Percentiles rank a stretch among this genome's conserved stretches.
Conservation (phyloP, 129 eudicot genomes). For the Escallonia herrerae region DNA sequence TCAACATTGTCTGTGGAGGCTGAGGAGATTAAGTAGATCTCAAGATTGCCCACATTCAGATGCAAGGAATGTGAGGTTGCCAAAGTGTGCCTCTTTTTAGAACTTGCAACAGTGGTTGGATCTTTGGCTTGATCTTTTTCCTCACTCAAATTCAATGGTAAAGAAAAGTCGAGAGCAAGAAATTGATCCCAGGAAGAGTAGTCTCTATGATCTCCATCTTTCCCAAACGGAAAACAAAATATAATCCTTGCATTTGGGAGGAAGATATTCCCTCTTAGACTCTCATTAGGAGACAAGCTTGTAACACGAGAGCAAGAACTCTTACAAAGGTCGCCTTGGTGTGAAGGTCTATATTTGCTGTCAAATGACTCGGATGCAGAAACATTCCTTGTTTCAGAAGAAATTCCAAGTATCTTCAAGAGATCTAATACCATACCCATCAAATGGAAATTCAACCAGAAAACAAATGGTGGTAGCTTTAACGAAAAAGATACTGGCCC, state of each 20-base stretch:
- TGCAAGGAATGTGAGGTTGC: conserved; percentile 45
- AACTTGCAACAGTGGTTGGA: conserved; percentile 11
- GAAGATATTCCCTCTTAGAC: conserved; percentile 43
- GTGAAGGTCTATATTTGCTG: conserved; percentile 7
- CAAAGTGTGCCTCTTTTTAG: conserved; percentile 23
- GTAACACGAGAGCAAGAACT: conserved; percentile 11
- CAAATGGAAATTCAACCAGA: conserved; percentile 62
- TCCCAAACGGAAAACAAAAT: conserved; percentile 61
- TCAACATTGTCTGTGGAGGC: conserved; percentile 23
- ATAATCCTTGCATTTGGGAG: conserved; percentile 74
- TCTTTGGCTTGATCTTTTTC: conserved; percentile 25
- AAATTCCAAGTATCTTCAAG: conserved; percentile 31
- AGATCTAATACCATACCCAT: conserved; percentile 33
- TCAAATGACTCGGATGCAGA: conserved; percentile 7
- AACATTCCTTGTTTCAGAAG: conserved; percentile 13
- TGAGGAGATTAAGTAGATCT: conserved; percentile 34
- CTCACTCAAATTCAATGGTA: conserved; percentile 27
- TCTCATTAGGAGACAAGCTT: conserved; percentile 19
- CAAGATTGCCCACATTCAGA: conserved; percentile 42
- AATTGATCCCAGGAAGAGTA: conserved; percentile 58
- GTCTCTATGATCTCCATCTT: conserved; percentile 27
- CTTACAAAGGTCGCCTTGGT: conserved; percentile 13
- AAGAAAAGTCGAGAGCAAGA: conserved; percentile 64
- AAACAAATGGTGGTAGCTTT: conserved; percentile 61
- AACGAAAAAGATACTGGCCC: conserved; percentile 55